Evolutionary conservation across 345 rosid genomes (phyloP).

Genomic region (Jatropha curcas): DNA sequence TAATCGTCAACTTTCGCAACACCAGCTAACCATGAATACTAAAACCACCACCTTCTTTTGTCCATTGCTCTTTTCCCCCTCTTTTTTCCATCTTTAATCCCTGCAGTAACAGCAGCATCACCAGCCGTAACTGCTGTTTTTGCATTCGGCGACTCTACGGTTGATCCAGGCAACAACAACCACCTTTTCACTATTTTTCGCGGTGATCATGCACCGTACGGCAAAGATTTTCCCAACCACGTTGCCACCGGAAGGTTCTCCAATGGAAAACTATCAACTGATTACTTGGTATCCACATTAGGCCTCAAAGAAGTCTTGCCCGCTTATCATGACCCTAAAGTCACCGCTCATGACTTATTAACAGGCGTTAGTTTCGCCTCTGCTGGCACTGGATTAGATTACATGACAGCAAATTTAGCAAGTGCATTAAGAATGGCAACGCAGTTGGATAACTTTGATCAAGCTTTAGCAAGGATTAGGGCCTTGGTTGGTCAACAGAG

Average conservation of each 20-base stretch:
- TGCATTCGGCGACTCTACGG: constrained; percentile 42
- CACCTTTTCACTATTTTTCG: constrained; percentile 24
- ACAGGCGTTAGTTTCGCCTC: constrained; percentile 45
- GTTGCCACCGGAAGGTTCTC: constrained; percentile 41
- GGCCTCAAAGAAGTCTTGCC: constrained; percentile 39
- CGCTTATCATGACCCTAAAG: constrained; percentile 32
- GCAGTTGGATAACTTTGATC: constrained; percentile 31
- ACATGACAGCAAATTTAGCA: constrained; percentile 17
- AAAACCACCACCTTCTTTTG: too few relatives aligned
- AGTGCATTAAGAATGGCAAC: constrained; percentile 16
- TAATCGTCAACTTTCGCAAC: too few relatives aligned
- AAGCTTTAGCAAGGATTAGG: constrained; percentile 26
- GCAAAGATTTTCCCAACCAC: constrained; percentile 30
- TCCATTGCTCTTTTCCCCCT: background rate
- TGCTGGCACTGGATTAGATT: constrained; percentile 40
- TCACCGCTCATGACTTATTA: constrained; percentile 24
- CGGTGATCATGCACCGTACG: constrained; percentile 32
- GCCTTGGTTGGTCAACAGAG: constrained; percentile 26
- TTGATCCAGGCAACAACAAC: constrained; percentile 46
- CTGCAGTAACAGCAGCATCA: background rate
- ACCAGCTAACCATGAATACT: too few relatives aligned
- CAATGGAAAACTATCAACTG: constrained; percentile 39
- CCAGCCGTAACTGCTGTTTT: constrained; percentile 32
- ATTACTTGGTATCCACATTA: constrained; percentile 29
- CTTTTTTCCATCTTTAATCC: background rate